Percentiles rank a stretch among this genome's conserved stretches.
Evolutionary conservation across 176 grass and related monocot species (phyloP).

Genomic region (Aegilops speltoides): DNA sequence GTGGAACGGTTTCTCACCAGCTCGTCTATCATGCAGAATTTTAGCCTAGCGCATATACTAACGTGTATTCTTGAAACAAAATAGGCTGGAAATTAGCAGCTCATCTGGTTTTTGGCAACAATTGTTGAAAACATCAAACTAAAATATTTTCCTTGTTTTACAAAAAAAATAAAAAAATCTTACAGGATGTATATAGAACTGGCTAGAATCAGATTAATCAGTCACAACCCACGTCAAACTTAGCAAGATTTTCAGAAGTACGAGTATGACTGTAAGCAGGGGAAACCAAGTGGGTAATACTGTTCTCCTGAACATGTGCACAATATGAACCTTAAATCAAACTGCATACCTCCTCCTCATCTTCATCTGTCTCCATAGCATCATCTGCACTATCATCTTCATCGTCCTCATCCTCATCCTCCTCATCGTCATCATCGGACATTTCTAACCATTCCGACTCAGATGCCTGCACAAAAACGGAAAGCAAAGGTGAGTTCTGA

Average conservation of each 20-base stretch:
- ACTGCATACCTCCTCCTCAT: constrained; percentile 49
- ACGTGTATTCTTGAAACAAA: background rate
- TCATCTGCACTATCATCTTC: constrained; percentile 51
- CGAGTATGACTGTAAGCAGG: background rate
- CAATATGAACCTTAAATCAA: background rate
- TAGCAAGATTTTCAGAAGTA: background rate
- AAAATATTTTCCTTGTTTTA: background rate
- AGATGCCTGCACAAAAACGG: constrained; percentile 56
- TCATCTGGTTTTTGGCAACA: background rate
- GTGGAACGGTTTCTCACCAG: background rate
- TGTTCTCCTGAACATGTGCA: background rate
- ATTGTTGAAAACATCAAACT: background rate
- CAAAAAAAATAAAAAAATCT: background rate
- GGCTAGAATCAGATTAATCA: background rate
- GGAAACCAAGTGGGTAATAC: background rate
- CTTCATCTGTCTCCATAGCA: constrained; percentile 65
- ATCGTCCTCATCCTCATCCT: constrained; percentile 58
- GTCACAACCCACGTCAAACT: background rate
- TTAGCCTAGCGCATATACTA: background rate
- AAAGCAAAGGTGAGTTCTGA: background rate
- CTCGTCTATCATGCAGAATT: background rate
- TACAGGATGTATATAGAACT: background rate
- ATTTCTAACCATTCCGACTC: constrained; percentile 97
- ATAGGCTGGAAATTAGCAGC: background rate
- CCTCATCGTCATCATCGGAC: constrained; percentile 77